These are phyloP conservation scores for Saturnispora zaruensis DNA, from an alignment of 805 yeast species.

Conservation along the genomic window DNA sequence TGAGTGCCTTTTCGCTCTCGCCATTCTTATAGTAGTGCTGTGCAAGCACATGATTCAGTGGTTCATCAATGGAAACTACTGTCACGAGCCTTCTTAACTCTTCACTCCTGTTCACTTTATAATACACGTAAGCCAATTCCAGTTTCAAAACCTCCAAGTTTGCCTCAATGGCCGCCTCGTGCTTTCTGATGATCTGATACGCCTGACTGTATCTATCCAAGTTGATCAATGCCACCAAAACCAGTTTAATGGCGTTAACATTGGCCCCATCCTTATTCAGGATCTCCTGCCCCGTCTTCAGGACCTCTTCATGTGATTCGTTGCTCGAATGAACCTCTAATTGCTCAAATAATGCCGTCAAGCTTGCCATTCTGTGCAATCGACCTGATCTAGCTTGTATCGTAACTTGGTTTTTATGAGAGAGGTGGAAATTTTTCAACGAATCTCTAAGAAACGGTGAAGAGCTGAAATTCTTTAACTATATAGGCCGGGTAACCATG, in stretches of 20 bases:
- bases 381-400: background rate
- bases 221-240: constrained; percentile 52
- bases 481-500: background rate
- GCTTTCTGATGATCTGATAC: constrained; percentile 18
- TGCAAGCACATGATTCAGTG: constrained; percentile 39
- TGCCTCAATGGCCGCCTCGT: background rate
- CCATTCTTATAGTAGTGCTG: constrained; percentile 46
- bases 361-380: constrained; percentile 8
- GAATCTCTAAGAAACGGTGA: no score
- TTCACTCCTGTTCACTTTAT: constrained; percentile 36
- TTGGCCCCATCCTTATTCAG: constrained; percentile 25
- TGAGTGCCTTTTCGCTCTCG: constrained; percentile 35
- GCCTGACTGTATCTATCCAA: constrained; percentile 49
- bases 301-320: constrained; percentile 30
- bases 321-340: constrained; percentile 29
- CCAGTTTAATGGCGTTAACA: constrained; percentile 28
- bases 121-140: constrained; percentile 52
- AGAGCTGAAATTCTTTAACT: background rate
- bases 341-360: constrained; percentile 27
- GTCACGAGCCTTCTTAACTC: constrained; percentile 18
- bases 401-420: background rate
- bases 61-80: background rate
- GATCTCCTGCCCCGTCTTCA: constrained; percentile 23
- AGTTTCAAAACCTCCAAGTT: constrained; percentile 26
- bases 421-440: background rate